Evolutionary conservation across 192 early-diverging fungal species (phyloP), one percentile per base, ranked within the genome.

Genomic region (Lobosporangium transversale): DNA sequence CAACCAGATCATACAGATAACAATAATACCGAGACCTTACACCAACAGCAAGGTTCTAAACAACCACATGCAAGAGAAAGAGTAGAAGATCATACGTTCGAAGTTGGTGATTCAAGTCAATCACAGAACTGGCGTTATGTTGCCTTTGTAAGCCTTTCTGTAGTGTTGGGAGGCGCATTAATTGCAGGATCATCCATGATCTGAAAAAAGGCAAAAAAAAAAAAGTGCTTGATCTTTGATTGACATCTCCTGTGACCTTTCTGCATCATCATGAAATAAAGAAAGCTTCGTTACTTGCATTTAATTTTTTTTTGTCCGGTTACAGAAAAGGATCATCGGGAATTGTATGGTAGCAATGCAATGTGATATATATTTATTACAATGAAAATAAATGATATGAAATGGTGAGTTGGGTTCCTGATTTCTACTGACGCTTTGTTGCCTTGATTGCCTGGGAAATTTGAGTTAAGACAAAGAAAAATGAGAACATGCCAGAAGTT

Each of bases 361-460:
- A n/a, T n/a, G 36, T 10, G 21, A 54, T 20, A 18, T 18, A 14
- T 27, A 8, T 11, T 47, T 27, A 21, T 40, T 21, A 7, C 35
- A 62, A 70, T 70, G 68, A 58, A 68, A 50, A 50, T 50, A 59
- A 53, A 59, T 23, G 43, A 50, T 20, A 23, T 35, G 20, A 40
- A 40, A 10, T n/a, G n/a, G n/a, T n/a, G n/a, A 14, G 37, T 45
- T 30, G 33, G n/a, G n/a, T 35, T 61, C 44, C 43, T 40, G 53
- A 26, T 49, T n/a, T n/a, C 52, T 76, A 76, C 9, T 36, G 64
- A 44, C 65, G 73, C 54, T 76, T 76, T 40, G 73, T 67, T 62
- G 73, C 64, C 48, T 67, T 76, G 59, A 76, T 76, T 14, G 73
- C 73, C 64, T 69, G 15, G 8, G 29, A 29, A 5, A 31, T 33